These are phyloP conservation scores for Suillus sp. DNA, from an alignment of 768 basidiomycete genomes.

Conservation along the genomic window DNA sequence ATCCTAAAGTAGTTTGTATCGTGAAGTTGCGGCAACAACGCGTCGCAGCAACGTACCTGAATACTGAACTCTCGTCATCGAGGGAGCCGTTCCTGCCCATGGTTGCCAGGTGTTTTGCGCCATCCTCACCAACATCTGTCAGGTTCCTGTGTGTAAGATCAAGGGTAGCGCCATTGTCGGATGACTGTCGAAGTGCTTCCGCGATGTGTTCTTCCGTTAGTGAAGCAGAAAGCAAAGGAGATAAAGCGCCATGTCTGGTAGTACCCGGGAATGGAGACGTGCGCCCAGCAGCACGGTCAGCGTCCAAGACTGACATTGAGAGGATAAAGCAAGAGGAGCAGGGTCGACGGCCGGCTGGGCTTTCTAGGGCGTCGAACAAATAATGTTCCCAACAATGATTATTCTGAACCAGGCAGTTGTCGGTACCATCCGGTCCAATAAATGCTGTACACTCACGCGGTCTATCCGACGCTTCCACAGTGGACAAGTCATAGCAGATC, in stretches of 20 bases:
- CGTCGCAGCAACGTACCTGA: constrained; percentile 50
- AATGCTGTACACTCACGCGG: constrained; percentile 22
- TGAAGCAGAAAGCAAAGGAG: constrained; percentile 39
- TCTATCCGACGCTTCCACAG: constrained; percentile 11
- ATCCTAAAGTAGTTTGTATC: constrained; percentile 51
- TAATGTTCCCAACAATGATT: constrained; percentile 23
- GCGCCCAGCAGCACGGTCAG: constrained; percentile 31
- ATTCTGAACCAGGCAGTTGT: constrained; percentile 19
- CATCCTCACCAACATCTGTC: constrained; percentile 71
- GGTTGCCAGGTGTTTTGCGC: constrained; percentile 75
- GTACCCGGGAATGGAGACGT: constrained; percentile 30
- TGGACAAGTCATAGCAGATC: background rate
- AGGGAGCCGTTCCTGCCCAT: constrained; percentile 49
- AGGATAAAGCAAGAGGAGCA: constrained; percentile 5
- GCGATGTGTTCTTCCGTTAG: constrained; percentile 60
- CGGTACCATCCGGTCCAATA: constrained; percentile 32
- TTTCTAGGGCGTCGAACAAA: constrained; percentile 22
- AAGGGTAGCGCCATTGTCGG: constrained; percentile 81
- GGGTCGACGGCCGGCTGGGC: constrained; percentile 16
- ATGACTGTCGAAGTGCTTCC: constrained; percentile 65
- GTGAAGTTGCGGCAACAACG: constrained; percentile 15
- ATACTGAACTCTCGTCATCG: constrained; percentile 54
- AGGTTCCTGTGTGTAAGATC: constrained; percentile 81
- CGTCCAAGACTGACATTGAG: constrained; percentile 34
- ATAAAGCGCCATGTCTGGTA: constrained; percentile 30